Base-by-base conservation (phyloP, 2,329 filamentous ascomycete genomes). In the Emergomyces orientalis region DNA sequence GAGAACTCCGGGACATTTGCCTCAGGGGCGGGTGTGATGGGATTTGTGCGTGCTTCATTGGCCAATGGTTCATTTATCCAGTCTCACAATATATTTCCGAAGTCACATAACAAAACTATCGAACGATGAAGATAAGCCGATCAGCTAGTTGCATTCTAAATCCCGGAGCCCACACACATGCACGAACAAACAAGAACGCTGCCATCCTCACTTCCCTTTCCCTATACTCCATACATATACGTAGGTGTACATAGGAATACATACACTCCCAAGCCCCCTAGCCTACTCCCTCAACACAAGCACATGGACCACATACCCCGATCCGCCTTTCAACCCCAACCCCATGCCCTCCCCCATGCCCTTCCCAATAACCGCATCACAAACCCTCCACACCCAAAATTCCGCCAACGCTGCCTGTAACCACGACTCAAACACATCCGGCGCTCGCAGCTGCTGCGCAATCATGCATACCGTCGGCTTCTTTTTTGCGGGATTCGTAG, bases 401-500 rank as follows among this genome's bases (percentile, higher is more conserved):
- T 74, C 72, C 39, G 72, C 72, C 64, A 84, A 76, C 67, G 96
- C 92, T 60, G 84, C 83, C 65, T 79, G 79, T 58, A 96, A 76
- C 90, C 92, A 97, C 17, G 81, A 78, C 69, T 93, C 87, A 69
- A 97, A 94, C 6, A 97, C 90, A 41, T 92, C 88, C 1, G 89
- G 84, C 34, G 90, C 87, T 37, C 94, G 85, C 58, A 97, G 83
- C 75, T 97, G 93, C 78, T 97, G 93, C 30, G 90, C 93, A 59
- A 97, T 82, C 6, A 97, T 76, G 71, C 89, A 92, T 0, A 96
- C 67, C 5, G 89, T 88, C 2, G 88, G 83, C 56, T 13, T 66
- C 63, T 8, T 62, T 43, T 7, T 47, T n/a, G 7, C 19, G 41
- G 41, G 19, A 43, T 19, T 5, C 14, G 6, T n/a, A 5, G 41